Evolutionary conservation across 768 basidiomycete genomes (phyloP).

Genomic region (Termitomyces sp.): DNA sequence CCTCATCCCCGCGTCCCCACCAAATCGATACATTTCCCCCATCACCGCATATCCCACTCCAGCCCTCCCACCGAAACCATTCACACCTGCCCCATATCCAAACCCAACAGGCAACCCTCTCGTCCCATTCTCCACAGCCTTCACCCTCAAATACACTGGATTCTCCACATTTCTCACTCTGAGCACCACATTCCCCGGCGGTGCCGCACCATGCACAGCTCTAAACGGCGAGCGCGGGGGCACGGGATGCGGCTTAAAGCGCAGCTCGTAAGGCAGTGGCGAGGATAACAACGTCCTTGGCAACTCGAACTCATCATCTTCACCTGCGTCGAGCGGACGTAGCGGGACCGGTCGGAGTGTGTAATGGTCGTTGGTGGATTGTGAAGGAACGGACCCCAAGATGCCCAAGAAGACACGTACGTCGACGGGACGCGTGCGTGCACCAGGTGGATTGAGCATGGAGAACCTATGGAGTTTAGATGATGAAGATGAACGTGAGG

Average conservation of each 20-base stretch:
- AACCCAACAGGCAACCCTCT: slow-evolving; percentile 26
- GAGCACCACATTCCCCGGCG: slow-evolving; percentile 5
- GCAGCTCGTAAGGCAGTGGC: slow-evolving; percentile 26
- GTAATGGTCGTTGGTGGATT: neutral
- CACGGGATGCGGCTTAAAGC: slow-evolving; percentile 34
- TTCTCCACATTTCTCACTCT: slow-evolving; percentile 57
- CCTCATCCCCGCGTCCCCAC: slow-evolving; percentile 36
- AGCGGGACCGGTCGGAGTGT: slow-evolving; percentile 21
- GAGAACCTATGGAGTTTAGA: neutral
- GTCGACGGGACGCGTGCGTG: neutral
- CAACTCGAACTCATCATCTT: slow-evolving; percentile 10
- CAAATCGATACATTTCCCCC: neutral
- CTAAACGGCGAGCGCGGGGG: slow-evolving; percentile 38
- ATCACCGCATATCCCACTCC: neutral
- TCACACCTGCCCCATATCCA: slow-evolving; percentile 27
- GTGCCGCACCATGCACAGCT: slow-evolving; percentile 14
- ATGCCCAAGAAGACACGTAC: slow-evolving; percentile 4
- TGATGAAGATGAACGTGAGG: neutral
- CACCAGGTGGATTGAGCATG: neutral
- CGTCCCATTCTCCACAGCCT: slow-evolving; percentile 52
- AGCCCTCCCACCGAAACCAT: slow-evolving; percentile 32
- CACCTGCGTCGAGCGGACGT: slow-evolving; percentile 25
- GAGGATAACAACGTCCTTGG: slow-evolving; percentile 25
- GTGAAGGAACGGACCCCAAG: neutral
- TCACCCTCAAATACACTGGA: slow-evolving; percentile 51